Evolutionary conservation across 2,329 filamentous ascomycete species (phyloP).

Genomic region (Stachybotrys echinatus): DNA sequence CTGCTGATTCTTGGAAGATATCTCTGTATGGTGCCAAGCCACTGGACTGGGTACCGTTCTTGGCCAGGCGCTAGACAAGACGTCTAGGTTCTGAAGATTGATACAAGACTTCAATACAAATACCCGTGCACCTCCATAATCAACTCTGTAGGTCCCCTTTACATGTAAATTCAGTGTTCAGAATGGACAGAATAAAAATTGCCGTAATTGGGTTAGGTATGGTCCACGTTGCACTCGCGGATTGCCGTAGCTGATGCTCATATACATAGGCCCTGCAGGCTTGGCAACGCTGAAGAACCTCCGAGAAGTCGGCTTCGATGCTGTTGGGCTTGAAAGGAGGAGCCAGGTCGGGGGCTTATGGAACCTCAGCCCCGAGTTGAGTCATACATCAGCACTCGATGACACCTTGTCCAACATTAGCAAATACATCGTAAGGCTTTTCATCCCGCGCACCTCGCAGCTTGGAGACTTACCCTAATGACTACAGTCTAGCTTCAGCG

Average conservation of each 20-base stretch:
- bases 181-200: background rate
- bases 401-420: background rate
- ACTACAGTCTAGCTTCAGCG: background rate
- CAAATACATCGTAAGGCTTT: background rate
- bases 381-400: background rate
- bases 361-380: background rate
- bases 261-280: background rate
- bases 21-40: too few species aligned
- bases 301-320: background rate
- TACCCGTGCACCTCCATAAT: too few species aligned
- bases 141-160: background rate
- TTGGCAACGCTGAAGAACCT: background rate
- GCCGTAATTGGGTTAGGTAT: background rate
- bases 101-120: too few species aligned
- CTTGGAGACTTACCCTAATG: background rate
- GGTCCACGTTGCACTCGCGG: background rate
- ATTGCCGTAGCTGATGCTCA: background rate
- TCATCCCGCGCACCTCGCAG: background rate
- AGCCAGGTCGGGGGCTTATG: background rate
- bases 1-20: too few species aligned
- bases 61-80: too few species aligned
- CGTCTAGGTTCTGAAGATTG: too few species aligned
- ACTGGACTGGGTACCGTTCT: too few species aligned
- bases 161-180: too few species aligned
- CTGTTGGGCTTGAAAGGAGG: background rate